Conservation (phyloP, 2,329 filamentous ascomycete genomes). For the Teratosphaeria epicoccoides region DNA sequence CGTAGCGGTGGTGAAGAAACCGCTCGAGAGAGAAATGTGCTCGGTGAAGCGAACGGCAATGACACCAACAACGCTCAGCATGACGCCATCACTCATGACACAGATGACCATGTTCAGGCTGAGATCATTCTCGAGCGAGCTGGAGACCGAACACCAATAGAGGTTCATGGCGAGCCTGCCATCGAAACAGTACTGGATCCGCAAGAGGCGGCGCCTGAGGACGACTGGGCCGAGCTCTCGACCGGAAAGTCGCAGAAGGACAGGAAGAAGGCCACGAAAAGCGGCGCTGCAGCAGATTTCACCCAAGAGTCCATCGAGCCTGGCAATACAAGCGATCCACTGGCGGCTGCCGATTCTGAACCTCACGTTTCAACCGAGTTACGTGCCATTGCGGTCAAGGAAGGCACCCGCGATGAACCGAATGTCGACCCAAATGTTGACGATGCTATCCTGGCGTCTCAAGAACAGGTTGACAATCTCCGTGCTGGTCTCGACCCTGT, state of each 20-base stretch:
- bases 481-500: not conserved
- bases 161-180: not conserved
- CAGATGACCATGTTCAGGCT: not conserved
- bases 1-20: not conserved
- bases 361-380: not conserved
- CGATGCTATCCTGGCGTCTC: not conserved
- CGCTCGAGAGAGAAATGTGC: too few species aligned
- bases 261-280: constrained; percentile 30
- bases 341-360: not conserved
- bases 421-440: not conserved
- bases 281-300: constrained; percentile 3
- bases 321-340: not conserved
- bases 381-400: not conserved
- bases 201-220: constrained; percentile 3
- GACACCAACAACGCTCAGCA: not conserved
- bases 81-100: not conserved
- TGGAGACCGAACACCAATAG: not conserved
- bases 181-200: not conserved
- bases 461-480: not conserved
- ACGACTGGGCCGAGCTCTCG: constrained; percentile 12
- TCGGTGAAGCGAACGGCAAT: not conserved
- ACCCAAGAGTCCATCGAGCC: not conserved
- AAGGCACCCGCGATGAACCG: not conserved
- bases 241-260: constrained; percentile 32
- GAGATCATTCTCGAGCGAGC: not conserved